Conservation (phyloP, 1,139 yeast genomes). For the Pichia sp. region DNA sequence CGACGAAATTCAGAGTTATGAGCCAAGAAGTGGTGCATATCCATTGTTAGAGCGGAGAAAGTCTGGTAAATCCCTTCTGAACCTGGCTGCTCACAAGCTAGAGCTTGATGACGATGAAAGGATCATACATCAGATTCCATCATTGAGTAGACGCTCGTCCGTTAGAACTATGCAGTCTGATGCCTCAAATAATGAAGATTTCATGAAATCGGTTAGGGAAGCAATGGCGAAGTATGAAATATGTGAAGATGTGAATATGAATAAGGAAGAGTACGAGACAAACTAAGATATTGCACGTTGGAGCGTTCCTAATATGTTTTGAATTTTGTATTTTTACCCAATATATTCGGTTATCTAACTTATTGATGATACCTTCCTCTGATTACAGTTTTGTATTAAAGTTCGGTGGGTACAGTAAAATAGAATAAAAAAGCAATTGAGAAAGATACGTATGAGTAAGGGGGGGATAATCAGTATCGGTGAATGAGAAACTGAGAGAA, state of each 20-base stretch:
- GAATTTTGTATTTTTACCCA: too few species aligned
- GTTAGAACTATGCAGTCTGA: constrained; percentile 21
- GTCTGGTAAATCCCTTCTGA: constrained; percentile 63
- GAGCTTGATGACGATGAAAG: constrained; percentile 61
- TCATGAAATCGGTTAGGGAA: constrained; percentile 44
- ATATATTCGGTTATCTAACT: too few species aligned
- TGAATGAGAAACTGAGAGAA: too few species aligned
- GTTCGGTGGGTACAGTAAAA: too few species aligned
- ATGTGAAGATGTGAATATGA: constrained; percentile 35
- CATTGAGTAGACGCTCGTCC: constrained; percentile 25
- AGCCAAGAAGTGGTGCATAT: constrained; percentile 44
- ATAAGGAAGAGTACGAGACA: constrained; percentile 57
- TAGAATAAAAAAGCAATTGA: too few species aligned
- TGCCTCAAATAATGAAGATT: constrained; percentile 30
- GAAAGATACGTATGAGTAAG: too few species aligned
- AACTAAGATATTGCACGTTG: neutral
- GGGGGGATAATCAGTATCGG: too few species aligned
- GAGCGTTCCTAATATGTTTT: too few species aligned
- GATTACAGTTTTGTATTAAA: too few species aligned
- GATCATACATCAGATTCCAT: constrained; percentile 20
- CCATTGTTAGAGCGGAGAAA: constrained; percentile 42
- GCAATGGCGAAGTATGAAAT: constrained; percentile 45
- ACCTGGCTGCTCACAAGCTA: constrained; percentile 57
- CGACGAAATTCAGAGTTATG: constrained; percentile 40
- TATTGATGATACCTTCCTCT: too few species aligned